Conservation (phyloP, 116 monocot genomes). For the Cymodocea nodosa region DNA sequence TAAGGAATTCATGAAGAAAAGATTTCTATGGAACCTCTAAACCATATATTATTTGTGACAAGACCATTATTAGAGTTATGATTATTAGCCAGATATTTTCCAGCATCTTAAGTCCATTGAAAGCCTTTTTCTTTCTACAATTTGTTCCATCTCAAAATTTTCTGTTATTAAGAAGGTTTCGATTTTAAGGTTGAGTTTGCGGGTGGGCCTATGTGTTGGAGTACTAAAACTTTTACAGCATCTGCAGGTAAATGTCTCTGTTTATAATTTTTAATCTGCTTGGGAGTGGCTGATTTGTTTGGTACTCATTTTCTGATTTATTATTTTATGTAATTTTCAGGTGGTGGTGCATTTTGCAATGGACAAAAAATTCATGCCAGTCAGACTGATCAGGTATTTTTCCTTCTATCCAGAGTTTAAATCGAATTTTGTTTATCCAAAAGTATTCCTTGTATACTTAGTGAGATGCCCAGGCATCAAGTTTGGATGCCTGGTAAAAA, state of each 20-base stretch:
- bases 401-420: neutral
- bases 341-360: conserved; percentile 96
- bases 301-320: neutral
- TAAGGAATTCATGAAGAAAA: too few species aligned
- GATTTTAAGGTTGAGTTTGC: conserved; percentile 60
- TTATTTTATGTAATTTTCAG: conserved; percentile 18
- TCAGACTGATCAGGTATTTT: conserved; percentile 53
- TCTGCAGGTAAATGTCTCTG: conserved; percentile 39
- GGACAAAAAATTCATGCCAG: conserved; percentile 93
- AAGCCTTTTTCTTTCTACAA: neutral
- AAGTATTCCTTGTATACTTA: too few species aligned
- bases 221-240: conserved; percentile 75
- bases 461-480: too few species aligned
- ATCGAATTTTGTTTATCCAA: too few species aligned
- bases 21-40: too few species aligned
- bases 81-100: too few species aligned
- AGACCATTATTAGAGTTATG: too few species aligned
- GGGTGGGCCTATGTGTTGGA: conserved; percentile 98
- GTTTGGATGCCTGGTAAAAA: too few species aligned
- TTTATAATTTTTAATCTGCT: neutral
- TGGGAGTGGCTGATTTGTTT: neutral
- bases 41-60: too few species aligned
- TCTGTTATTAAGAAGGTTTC: neutral
- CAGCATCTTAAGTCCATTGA: too few species aligned
- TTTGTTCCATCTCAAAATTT: neutral